Conservation (phyloP, 2,329 filamentous ascomycete genomes). For the Stagonosporopsis chrysanthemi region DNA sequence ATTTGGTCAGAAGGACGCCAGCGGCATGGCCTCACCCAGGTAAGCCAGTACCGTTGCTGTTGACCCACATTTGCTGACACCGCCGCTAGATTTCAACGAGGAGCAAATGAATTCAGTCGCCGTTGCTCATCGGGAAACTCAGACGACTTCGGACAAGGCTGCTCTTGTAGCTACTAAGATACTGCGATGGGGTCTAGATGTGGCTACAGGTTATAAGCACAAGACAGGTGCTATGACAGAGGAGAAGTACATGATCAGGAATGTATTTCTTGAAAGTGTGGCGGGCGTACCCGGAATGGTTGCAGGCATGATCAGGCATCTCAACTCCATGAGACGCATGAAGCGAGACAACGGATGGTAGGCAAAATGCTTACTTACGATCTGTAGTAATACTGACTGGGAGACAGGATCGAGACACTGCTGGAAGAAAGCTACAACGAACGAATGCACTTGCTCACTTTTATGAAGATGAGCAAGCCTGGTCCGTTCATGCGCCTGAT, state of each 20-base stretch:
- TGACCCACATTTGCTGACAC: constrained; percentile 15
- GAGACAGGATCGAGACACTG: constrained; percentile 82
- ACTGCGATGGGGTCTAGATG: constrained; percentile 80
- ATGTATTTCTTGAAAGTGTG: constrained; percentile 93
- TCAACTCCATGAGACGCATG: constrained; percentile 82
- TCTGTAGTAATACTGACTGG: constrained; percentile 14
- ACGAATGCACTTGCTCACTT: constrained; percentile 90
- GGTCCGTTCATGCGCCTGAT: constrained; percentile 90
- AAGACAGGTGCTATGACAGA: constrained; percentile 77
- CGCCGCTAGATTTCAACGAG: constrained; percentile 68
- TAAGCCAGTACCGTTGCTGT: constrained; percentile 24
- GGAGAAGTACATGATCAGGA: constrained; percentile 86
- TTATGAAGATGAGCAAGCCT: constrained; percentile 88
- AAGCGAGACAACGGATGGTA: constrained; percentile 91
- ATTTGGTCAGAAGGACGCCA: constrained; percentile 55
- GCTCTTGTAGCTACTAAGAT: constrained; percentile 80
- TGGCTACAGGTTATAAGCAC: constrained; percentile 81
- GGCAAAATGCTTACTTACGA: constrained; percentile 3
- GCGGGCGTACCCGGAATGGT: constrained; percentile 98
- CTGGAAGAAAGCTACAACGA: constrained; percentile 93
- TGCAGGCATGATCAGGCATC: constrained; percentile 89
- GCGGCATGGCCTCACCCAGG: constrained; percentile 59
- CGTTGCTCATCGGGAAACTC: constrained; percentile 78
- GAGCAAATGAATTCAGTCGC: constrained; percentile 78
- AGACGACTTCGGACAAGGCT: constrained; percentile 76